Evolutionary conservation across 2,329 filamentous ascomycete genomes (phyloP).

Genomic region (Colletotrichum sp.): DNA sequence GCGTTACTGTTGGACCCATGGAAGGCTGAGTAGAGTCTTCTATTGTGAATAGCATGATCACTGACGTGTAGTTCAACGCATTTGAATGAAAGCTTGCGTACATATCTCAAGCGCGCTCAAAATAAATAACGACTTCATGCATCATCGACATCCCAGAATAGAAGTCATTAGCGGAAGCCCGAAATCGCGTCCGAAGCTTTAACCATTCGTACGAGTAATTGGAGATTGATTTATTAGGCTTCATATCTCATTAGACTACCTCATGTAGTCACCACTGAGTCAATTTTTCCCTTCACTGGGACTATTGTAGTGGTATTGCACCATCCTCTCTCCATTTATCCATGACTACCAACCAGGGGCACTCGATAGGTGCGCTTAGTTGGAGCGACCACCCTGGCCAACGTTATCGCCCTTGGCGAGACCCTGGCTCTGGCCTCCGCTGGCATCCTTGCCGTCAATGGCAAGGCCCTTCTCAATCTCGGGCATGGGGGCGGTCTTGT

Average conservation of each 20-base stretch:
- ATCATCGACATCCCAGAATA: too few species aligned
- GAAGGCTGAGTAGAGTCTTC: background rate
- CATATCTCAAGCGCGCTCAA: too few species aligned
- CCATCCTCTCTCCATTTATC: background rate
- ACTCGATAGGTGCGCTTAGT: background rate
- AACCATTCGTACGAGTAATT: background rate
- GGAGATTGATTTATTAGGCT: background rate
- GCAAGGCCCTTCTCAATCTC: slow-evolving; percentile 50
- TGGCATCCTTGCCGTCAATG: slow-evolving; percentile 43
- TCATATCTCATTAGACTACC: slow-evolving; percentile 14
- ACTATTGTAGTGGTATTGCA: background rate
- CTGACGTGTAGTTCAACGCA: rapidly evolving
- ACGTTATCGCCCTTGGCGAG: slow-evolving; percentile 41
- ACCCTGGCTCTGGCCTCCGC: slow-evolving; percentile 49
- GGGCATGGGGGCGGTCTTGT: slow-evolving; percentile 55
- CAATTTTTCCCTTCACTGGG: rapidly evolving
- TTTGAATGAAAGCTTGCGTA: too few species aligned
- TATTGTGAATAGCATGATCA: too few species aligned
- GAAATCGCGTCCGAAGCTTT: too few species aligned
- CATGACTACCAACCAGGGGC: too few species aligned
- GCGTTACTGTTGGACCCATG: background rate
- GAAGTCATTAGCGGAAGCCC: too few species aligned
- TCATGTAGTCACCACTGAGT: background rate
- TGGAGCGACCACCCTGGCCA: slow-evolving; percentile 42
- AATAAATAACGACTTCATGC: too few species aligned